Evolutionary conservation across 805 yeast species (phyloP).

Genomic region (Nakazawaea ishiwadae): DNA sequence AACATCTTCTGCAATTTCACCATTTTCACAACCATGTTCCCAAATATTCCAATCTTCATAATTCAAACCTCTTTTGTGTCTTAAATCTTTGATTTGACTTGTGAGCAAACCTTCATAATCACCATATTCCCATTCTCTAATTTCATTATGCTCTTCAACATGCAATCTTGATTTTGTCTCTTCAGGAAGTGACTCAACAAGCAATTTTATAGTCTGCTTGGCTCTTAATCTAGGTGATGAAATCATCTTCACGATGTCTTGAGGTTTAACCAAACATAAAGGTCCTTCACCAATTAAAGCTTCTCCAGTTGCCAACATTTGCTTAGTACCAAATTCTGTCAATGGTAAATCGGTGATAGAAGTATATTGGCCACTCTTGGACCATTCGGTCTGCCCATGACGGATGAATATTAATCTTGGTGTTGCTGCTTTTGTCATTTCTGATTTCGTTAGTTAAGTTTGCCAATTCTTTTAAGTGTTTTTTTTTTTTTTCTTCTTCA

Average conservation of each 20-base stretch:
- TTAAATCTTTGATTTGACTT: conserved; percentile 54
- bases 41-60: conserved; percentile 68
- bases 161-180: conserved; percentile 37
- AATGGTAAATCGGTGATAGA: conserved; percentile 78
- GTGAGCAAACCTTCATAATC: conserved; percentile 87
- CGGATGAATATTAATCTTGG: conserved; percentile 73
- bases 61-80: conserved; percentile 56
- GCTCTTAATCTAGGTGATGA: conserved; percentile 85
- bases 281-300: conserved; percentile 56
- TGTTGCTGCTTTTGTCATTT: conserved; percentile 31
- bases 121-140: conserved; percentile 96
- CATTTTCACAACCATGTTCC: conserved; percentile 91
- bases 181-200: conserved; percentile 45
- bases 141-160: conserved; percentile 53
- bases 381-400: conserved; percentile 95
- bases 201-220: conserved; percentile 61
- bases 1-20: conserved; percentile 68
- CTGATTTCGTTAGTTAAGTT: neutral
- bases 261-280: conserved; percentile 56
- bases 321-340: conserved; percentile 72
- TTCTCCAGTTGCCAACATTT: conserved; percentile 71
- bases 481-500: no score
- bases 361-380: conserved; percentile 88
- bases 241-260: conserved; percentile 55
- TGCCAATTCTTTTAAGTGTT: no score